These are phyloP conservation scores for Hebeloma cylindrosporum DNA, from an alignment of 768 basidiomycete species.

Conservation along the genomic window DNA sequence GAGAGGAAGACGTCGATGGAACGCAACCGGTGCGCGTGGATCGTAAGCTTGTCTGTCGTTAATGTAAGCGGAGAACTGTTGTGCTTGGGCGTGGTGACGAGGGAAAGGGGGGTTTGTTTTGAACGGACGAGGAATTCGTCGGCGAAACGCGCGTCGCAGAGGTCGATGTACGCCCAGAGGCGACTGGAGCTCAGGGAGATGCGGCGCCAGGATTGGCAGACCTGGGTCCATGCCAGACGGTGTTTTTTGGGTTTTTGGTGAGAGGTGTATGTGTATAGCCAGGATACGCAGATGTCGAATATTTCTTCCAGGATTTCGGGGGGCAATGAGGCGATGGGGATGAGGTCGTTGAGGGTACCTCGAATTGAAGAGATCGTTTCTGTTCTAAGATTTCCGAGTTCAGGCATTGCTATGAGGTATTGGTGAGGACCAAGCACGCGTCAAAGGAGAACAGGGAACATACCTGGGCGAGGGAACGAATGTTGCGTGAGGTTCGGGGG, in stretches of 20 bases:
- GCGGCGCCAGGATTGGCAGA: conserved; percentile 38
- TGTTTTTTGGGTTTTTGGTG: conserved; percentile 27
- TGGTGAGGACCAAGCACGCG: too few relatives aligned
- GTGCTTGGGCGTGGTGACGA: conserved; percentile 32
- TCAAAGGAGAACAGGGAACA: conserved; percentile 4
- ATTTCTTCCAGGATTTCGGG: conserved; percentile 41
- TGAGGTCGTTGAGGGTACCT: conserved; percentile 26
- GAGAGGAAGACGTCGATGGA: conserved; percentile 38
- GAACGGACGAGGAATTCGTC: conserved; percentile 37
- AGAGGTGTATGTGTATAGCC: conserved; percentile 36
- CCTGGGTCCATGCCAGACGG: conserved; percentile 41
- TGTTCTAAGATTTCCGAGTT: conserved; percentile 4
- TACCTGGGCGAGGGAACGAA: conserved; percentile 1
- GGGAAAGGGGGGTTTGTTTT: conserved; percentile 33
- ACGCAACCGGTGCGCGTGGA: conserved; percentile 30
- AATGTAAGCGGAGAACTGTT: conserved; percentile 30
- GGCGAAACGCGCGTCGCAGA: conserved; percentile 34
- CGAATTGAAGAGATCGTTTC: conserved; percentile 29
- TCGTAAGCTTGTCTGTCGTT: conserved; percentile 25
- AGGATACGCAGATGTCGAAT: conserved; percentile 37
- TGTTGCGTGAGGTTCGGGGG: conserved; percentile 4
- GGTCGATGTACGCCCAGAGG: conserved; percentile 42
- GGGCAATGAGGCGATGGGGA: conserved; percentile 35
- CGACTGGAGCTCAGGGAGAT: conserved; percentile 34
- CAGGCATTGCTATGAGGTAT: not conserved